Conservation (phyloP, 179 eudicot species). For the Camellia oleifera region DNA sequence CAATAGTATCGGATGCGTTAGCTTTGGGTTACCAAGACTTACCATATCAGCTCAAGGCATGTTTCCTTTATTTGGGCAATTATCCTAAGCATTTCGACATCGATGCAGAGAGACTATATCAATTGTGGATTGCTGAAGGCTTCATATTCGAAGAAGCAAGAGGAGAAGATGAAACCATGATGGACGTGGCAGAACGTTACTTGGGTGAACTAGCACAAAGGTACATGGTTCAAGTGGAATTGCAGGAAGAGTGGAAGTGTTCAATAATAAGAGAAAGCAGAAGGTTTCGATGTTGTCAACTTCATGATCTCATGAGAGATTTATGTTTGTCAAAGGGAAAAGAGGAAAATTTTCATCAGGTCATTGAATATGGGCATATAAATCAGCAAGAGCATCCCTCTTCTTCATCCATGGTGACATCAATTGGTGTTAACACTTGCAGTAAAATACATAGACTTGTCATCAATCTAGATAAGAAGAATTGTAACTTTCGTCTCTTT, state of each 20-base stretch:
- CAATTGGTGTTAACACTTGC: background rate
- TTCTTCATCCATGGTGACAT: background rate
- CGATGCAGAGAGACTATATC: background rate
- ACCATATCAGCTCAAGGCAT: no score
- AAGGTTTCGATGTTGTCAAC: background rate
- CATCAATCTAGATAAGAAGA: background rate
- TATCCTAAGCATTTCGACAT: background rate
- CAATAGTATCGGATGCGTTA: no score
- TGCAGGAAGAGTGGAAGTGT: background rate
- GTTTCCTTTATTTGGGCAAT: no score
- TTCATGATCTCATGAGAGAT: conserved; percentile 20
- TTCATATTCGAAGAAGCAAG: background rate
- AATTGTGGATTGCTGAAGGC: conserved; percentile 23
- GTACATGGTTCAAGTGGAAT: conserved; percentile 9
- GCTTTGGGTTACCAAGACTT: no score
- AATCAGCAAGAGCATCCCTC: background rate
- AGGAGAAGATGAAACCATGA: background rate
- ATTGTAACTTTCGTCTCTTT: no score
- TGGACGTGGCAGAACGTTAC: conserved; percentile 15
- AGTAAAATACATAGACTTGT: background rate
- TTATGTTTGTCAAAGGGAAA: conserved; percentile 10
- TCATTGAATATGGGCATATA: background rate
- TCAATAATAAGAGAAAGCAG: background rate
- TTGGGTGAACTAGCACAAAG: conserved; percentile 11
- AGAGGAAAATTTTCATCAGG: conserved; percentile 10